Percentiles rank a stretch among this genome's conserved stretches.
These are phyloP conservation scores for Casuarina equisetifolia DNA, from an alignment of 306 rosid species.

Conservation along the genomic window DNA sequence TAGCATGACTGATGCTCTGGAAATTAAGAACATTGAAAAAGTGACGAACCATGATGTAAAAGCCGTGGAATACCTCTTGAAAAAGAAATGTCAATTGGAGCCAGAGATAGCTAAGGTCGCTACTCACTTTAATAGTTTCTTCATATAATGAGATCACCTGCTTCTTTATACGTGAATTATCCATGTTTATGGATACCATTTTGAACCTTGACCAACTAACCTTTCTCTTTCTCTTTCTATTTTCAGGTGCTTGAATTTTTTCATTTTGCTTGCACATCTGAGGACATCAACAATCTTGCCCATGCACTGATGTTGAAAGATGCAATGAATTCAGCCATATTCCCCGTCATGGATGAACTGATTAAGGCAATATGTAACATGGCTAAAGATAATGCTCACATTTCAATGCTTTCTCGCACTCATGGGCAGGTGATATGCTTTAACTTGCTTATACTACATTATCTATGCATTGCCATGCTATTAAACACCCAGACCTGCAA, in stretches of 20 bases:
- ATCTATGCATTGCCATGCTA: conserved; percentile 7
- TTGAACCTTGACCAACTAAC: background rate
- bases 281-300: conserved; percentile 87
- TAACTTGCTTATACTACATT: conserved; percentile 23
- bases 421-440: conserved; percentile 74
- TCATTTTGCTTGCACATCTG: conserved; percentile 91
- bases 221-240: background rate
- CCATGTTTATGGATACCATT: conserved; percentile 11
- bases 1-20: conserved; percentile 59
- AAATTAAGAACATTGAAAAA: conserved; percentile 69
- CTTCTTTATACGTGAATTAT: conserved; percentile 11
- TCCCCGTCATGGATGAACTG: conserved; percentile 68
- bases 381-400: conserved; percentile 68
- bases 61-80: conserved; percentile 90
- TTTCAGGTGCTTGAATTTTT: conserved; percentile 85
- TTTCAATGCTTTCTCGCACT: conserved; percentile 85
- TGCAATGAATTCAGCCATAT: conserved; percentile 54
- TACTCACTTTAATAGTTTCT: conserved; percentile 14
- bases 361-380: conserved; percentile 52
- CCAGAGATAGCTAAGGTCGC: conserved; percentile 65
- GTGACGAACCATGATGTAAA: conserved; percentile 86
- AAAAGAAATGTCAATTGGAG: conserved; percentile 66
- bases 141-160: background rate
- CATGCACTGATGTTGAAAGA: conserved; percentile 89
- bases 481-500: conserved; percentile 4